These are phyloP conservation scores for Suhomyces choctaworum DNA, from an alignment of 1,139 yeast genomes.

Conservation along the genomic window DNA sequence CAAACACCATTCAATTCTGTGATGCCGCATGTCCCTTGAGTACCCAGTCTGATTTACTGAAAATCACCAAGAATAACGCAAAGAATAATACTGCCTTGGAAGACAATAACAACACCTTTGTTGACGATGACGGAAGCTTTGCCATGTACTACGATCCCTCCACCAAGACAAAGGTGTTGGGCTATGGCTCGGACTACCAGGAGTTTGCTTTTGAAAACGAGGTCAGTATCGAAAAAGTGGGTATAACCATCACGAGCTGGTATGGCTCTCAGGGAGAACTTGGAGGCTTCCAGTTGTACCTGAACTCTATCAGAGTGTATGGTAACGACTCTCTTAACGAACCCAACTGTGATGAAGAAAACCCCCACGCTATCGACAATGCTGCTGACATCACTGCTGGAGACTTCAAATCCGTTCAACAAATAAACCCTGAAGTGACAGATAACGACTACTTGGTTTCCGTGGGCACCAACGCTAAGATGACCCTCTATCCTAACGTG, in stretches of 20 bases:
- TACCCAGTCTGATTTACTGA: constrained; percentile 30
- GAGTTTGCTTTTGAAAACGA: constrained; percentile 81
- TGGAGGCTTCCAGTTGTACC: constrained; percentile 72
- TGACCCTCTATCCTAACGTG: constrained; percentile 68
- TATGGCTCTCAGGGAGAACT: constrained; percentile 71
- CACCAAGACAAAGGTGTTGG: constrained; percentile 44
- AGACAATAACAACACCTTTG: constrained; percentile 28
- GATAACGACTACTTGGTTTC: constrained; percentile 34
- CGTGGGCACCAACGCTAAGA: constrained; percentile 39
- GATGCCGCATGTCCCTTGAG: constrained; percentile 86
- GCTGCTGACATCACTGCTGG: constrained; percentile 37
- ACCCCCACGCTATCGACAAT: constrained; percentile 23
- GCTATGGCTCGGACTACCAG: constrained; percentile 57
- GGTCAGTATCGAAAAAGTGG: constrained; percentile 60
- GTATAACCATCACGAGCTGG: constrained; percentile 67
- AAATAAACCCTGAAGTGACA: constrained; percentile 20
- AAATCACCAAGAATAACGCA: constrained; percentile 24
- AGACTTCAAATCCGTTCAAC: constrained; percentile 31
- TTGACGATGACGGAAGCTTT: constrained; percentile 40
- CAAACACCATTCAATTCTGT: constrained; percentile 59
- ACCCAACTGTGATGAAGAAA: constrained; percentile 52
- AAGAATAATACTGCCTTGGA: constrained; percentile 23
- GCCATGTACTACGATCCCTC: constrained; percentile 42
- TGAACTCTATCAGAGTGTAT: constrained; percentile 57
- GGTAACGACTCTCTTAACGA: constrained; percentile 76